Conservation (phyloP, 1,284 basidiomycete species). For the Anthracocystis walkeri region DNA sequence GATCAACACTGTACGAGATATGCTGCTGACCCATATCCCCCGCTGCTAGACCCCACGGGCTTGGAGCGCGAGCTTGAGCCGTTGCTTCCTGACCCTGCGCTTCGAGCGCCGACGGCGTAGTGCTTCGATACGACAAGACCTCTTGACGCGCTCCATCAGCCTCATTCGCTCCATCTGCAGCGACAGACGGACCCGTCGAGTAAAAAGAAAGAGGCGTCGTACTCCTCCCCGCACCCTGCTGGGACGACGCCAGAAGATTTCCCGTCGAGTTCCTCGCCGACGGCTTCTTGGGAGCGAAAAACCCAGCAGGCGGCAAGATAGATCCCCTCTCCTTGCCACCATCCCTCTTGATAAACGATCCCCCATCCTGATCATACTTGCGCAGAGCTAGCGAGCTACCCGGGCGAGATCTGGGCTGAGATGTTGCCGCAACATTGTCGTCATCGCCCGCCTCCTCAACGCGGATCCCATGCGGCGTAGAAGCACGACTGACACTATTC, state of each 20-base stretch:
- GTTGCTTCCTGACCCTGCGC: not conserved
- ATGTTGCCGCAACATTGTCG: conserved; percentile 6
- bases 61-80: conserved; percentile 12
- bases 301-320: conserved; percentile 56
- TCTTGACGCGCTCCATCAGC: conserved; percentile 8
- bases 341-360: conserved; percentile 40
- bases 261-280: conserved; percentile 28
- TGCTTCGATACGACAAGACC: conserved; percentile 12
- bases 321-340: conserved; percentile 29
- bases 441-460: conserved; percentile 17
- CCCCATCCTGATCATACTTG: conserved; percentile 22
- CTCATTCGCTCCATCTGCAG: not conserved
- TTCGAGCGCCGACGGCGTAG: conserved; percentile 7
- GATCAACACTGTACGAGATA: conserved; percentile 1
- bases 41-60: conserved; percentile 29
- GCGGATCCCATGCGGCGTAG: conserved; percentile 36
- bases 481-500: conserved; percentile 27
- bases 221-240: conserved; percentile 11
- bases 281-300: conserved; percentile 55
- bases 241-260: conserved; percentile 15
- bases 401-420: conserved; percentile 12
- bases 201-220: conserved; percentile 38
- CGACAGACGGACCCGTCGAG: conserved; percentile 4
- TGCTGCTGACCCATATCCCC: conserved; percentile 12
- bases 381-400: conserved; percentile 29